phyloP scores from a whole-genome alignment of 257 asterid genomes.

The Ehretia macrophylla region DNA sequence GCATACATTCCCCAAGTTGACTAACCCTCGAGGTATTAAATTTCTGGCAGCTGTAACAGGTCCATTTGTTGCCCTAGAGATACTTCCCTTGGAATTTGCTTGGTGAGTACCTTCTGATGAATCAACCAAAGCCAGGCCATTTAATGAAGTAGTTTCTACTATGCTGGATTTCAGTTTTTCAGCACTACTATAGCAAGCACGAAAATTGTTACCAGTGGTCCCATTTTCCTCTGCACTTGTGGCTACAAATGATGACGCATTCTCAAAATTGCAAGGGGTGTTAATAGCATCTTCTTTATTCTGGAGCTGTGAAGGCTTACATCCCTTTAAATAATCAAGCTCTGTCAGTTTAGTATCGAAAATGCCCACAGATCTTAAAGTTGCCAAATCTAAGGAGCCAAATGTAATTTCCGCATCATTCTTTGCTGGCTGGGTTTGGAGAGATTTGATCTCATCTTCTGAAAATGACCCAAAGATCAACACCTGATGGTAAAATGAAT shows the following conservation, averaged over 20 bases:
- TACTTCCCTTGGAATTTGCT: constrained; percentile 16
- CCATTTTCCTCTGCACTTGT: constrained; percentile 32
- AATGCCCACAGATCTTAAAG: constrained; percentile 64
- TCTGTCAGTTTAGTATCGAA: constrained; percentile 20
- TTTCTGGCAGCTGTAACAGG: constrained; percentile 23
- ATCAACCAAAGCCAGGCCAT: constrained; percentile 21
- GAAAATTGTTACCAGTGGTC: constrained; percentile 9
- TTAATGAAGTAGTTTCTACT: constrained; percentile 22
- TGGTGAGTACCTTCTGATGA: constrained; percentile 26
- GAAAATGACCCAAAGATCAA: constrained; percentile 75
- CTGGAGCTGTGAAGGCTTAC: constrained; percentile 23
- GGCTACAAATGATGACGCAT: constrained; percentile 14
- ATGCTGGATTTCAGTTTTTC: constrained; percentile 24
- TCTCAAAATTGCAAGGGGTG: constrained; percentile 12
- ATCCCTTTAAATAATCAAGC: constrained; percentile 22
- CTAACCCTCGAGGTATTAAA: constrained; percentile 73
- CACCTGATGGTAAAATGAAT: constrained; percentile 35
- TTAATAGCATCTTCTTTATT: constrained; percentile 13
- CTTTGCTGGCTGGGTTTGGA: constrained; percentile 38
- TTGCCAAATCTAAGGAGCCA: constrained; percentile 62
- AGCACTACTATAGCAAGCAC: constrained; percentile 18
- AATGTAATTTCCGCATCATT: constrained; percentile 39
- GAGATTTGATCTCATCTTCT: constrained; percentile 64
- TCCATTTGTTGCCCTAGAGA: constrained; percentile 33
- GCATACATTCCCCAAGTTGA: constrained; percentile 78